These are phyloP conservation scores for Friedmanniomyces simplex DNA, from an alignment of 495 filamentous ascomycete genomes.

Conservation along the genomic window DNA sequence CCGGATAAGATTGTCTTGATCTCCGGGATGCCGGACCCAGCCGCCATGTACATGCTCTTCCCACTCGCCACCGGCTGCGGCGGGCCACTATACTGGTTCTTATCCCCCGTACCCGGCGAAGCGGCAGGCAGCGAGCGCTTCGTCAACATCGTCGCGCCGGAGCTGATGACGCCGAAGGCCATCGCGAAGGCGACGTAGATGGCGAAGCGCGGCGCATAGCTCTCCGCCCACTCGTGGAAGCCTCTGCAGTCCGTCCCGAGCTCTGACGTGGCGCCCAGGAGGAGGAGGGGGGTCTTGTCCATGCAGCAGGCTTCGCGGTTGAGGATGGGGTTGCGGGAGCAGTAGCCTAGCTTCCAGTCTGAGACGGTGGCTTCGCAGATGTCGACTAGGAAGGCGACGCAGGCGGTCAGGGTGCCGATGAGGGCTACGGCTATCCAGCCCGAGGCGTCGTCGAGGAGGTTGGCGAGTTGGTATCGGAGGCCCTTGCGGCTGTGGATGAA, in stretches of 20 bases:
- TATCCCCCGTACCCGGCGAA: slow-evolving; percentile 21
- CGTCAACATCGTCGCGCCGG: slow-evolving; percentile 42
- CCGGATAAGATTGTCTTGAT: slow-evolving; percentile 51
- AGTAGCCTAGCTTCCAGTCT: slow-evolving; percentile 48
- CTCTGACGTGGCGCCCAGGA: slow-evolving; percentile 25
- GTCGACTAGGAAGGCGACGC: slow-evolving; percentile 46
- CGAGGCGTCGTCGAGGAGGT: slow-evolving; percentile 36
- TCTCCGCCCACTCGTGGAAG: slow-evolving; percentile 38
- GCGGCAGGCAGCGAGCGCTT: slow-evolving; percentile 40
- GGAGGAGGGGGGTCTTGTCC: slow-evolving; percentile 26
- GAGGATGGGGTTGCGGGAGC: slow-evolving; percentile 36
- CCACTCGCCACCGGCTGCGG: slow-evolving; percentile 23
- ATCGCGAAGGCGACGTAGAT: slow-evolving; percentile 43
- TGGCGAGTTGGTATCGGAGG: slow-evolving; percentile 27
- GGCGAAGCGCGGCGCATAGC: slow-evolving; percentile 33
- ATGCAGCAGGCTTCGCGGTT: slow-evolving; percentile 41
- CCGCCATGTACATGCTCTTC: slow-evolving; percentile 48
- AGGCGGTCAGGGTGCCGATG: slow-evolving; percentile 45
- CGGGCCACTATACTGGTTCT: slow-evolving; percentile 13
- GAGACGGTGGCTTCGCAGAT: slow-evolving; percentile 41
- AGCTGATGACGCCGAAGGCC: slow-evolving; percentile 40
- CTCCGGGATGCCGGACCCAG: slow-evolving; percentile 48
- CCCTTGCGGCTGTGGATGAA: slow-evolving; percentile 33
- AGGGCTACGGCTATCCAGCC: slow-evolving; percentile 44
- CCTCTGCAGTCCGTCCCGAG: slow-evolving; percentile 26